A percentile compares a stretch with the other conserved stretches of the same genome.
These are phyloP conservation scores for Escallonia herrerae DNA, from an alignment of 129 eudicot genomes.

Conservation along the genomic window DNA sequence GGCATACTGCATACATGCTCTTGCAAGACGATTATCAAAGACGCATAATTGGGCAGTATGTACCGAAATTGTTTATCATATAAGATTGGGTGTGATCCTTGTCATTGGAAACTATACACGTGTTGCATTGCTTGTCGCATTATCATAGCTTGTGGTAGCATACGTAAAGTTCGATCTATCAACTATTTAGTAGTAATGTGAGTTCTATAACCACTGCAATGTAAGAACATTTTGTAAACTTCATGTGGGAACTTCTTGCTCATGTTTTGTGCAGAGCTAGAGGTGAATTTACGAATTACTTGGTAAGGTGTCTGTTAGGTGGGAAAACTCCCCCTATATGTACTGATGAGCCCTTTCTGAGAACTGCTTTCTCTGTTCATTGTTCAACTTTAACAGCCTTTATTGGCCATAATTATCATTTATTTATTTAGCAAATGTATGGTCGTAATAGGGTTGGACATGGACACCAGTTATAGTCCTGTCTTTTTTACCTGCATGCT, in stretches of 20 bases:
- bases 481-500: background rate
- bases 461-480: background rate
- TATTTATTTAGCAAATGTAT: background rate
- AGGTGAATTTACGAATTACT: no score
- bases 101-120: background rate
- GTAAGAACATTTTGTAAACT: no score
- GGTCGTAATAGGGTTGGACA: background rate
- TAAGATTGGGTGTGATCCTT: background rate
- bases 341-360: background rate
- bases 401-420: background rate
- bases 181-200: no score
- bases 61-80: background rate
- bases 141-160: no score
- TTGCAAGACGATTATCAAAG: constrained; percentile 84
- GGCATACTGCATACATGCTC: constrained; percentile 97
- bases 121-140: background rate
- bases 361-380: background rate
- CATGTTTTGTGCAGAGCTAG: no score
- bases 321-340: no score
- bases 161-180: no score
- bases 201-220: no score
- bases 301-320: no score
- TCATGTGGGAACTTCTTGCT: no score
- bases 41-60: constrained; percentile 98
- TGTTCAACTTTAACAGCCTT: background rate